Evolutionary conservation across 2,329 filamentous ascomycete genomes (phyloP), one percentile per base, ranked within the genome.

Genomic region (Gaeumannomyces tritici): DNA sequence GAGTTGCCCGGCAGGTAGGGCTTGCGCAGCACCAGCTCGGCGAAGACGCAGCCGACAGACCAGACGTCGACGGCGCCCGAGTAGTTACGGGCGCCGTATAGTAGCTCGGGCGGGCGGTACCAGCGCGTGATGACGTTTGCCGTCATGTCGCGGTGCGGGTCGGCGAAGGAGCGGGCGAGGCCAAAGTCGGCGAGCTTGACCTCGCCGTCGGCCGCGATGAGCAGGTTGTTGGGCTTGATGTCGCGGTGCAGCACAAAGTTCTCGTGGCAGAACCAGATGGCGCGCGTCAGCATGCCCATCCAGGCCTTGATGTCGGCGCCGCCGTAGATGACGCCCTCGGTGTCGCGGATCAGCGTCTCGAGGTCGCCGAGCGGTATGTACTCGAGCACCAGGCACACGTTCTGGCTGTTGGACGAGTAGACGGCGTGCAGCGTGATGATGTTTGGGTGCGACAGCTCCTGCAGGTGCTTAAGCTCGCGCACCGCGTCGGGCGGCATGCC

Each of bases 111-210:
- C 0, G 95, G 93, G 1, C 93, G 85, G 78, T 98, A 99, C 92
- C 95, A 99, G 66, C 92, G 87, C 24, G 95, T 99, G 73, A 99
- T 96, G 66, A 97, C 93, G 70, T 95, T 92, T 70, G 88, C 87
- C 1, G 93, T 97, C 95, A 99, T 99, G 68, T 83, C 83, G 62
- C 86, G 80, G 70, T 92, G 90, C 0, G 95, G 93, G 73, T 99
- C 95, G 9, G 91, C 89, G 73, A 97, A 97, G 64, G 83, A 85
- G 65, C 95, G 83, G 7, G 95, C 95, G 42, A 99, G 86, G 81
- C 95, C 95, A 70, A 99, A 99, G 88, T 99, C 95, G 47, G 93
- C 95, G 60, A 99, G 85, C 74, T 98, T 98, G 71, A 99, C 86
- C 71, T 93, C 90, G 59, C 95, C 93, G 72, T 96, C 90, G 55